These are phyloP conservation scores for Heliamphora pulchella DNA, from an alignment of 179 eudicot species.

Conservation along the genomic window DNA sequence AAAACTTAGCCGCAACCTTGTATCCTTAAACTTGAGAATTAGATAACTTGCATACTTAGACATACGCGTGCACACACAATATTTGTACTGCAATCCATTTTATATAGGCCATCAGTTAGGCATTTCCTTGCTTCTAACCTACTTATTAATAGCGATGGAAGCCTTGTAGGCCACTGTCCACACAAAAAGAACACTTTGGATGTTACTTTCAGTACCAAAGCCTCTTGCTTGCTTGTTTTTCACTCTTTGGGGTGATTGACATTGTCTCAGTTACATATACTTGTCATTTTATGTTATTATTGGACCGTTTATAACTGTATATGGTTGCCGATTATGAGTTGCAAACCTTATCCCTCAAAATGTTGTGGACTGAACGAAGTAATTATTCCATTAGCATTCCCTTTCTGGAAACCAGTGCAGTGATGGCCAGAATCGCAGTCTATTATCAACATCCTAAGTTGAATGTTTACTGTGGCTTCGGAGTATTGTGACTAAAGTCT, in stretches of 20 bases:
- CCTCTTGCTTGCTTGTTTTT: not conserved
- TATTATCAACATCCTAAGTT: not conserved
- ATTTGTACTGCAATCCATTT: no score
- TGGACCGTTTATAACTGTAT: not conserved
- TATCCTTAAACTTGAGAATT: not conserved
- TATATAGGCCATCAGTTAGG: no score
- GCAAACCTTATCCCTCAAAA: not conserved
- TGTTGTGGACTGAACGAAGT: not conserved
- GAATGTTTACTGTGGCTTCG: not conserved
- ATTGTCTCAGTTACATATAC: not conserved
- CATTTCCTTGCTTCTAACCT: no score
- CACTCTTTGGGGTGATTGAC: not conserved
- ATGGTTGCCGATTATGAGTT: not conserved
- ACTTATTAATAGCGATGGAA: not conserved
- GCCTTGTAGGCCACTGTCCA: not conserved
- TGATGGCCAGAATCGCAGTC: not conserved
- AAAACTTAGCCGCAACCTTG: not conserved
- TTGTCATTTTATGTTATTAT: not conserved
- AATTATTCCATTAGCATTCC: not conserved
- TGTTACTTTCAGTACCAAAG: not conserved
- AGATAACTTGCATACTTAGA: not conserved
- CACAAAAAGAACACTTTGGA: not conserved
- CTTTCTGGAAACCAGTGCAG: slow-evolving; percentile 3
- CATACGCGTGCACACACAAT: no score
- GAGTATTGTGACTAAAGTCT: not conserved